Evolutionary conservation across 768 basidiomycete species (phyloP).

Genomic region (Rubroboletus pulcherrimus): DNA sequence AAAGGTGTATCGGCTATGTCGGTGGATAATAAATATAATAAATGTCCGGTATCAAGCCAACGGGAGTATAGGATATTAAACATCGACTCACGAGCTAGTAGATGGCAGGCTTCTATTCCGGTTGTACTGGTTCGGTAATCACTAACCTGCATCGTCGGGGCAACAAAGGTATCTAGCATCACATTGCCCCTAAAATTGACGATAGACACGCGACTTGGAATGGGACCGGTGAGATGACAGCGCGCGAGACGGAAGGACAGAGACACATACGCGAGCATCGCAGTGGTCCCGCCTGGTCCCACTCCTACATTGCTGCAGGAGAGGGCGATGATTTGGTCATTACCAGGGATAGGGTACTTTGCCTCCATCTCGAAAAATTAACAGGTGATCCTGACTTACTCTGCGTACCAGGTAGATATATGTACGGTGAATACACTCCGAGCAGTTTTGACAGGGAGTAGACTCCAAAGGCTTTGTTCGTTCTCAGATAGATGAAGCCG

Average conservation of each 20-base stretch:
- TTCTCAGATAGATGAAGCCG: slow-evolving; percentile 20
- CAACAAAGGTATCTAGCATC: slow-evolving; percentile 62
- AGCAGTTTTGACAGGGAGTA: slow-evolving; percentile 15
- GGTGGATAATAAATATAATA: neutral
- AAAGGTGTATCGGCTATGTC: slow-evolving; percentile 37
- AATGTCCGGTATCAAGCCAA: neutral
- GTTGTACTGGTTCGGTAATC: slow-evolving; percentile 72
- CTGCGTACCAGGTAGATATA: slow-evolving; percentile 23
- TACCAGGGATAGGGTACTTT: slow-evolving; percentile 32
- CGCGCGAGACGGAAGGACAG: slow-evolving; percentile 1
- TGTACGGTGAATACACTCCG: slow-evolving; percentile 11
- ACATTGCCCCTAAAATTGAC: slow-evolving; percentile 56
- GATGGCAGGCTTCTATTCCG: slow-evolving; percentile 43
- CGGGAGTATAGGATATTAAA: neutral
- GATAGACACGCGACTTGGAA: slow-evolving; percentile 46
- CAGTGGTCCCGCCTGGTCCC: slow-evolving; percentile 75
- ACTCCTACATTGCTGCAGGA: slow-evolving; percentile 73
- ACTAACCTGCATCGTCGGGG: slow-evolving; percentile 62
- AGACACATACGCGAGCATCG: slow-evolving; percentile 71
- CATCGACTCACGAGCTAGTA: slow-evolving; percentile 36
- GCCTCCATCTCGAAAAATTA: slow-evolving; percentile 26
- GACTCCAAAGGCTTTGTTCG: slow-evolving; percentile 12
- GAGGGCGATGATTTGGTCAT: slow-evolving; percentile 52
- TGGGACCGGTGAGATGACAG: slow-evolving; percentile 6
- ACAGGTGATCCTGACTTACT: slow-evolving; percentile 17